A percentile compares a stretch with the other conserved stretches of the same genome.
Conservation (phyloP, 352 stramenopile genomes). For the Phytophthora boehmeriae region DNA sequence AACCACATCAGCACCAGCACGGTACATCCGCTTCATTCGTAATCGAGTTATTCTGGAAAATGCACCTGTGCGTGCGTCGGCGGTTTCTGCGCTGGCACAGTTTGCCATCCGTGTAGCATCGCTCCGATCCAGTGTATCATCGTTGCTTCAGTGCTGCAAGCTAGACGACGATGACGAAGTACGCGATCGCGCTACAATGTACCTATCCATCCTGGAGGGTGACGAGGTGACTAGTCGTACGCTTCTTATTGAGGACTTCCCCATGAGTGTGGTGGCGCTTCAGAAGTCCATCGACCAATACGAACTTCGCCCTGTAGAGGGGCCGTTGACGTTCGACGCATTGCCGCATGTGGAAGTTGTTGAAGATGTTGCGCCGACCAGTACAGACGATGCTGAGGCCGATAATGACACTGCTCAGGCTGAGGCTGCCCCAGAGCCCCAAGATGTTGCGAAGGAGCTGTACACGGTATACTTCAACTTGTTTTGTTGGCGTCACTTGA, state of each 20-base stretch:
- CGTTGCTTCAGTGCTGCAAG: constrained; percentile 95
- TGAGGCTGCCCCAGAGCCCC: constrained; percentile 46
- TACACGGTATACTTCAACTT: constrained; percentile 82
- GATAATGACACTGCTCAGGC: constrained; percentile 33
- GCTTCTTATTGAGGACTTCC: constrained; percentile 79
- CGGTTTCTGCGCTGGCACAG: constrained; percentile 95
- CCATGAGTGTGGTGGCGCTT: constrained; percentile 70
- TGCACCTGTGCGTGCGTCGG: constrained; percentile 95
- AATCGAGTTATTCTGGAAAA: constrained; percentile 99
- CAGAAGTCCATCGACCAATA: constrained; percentile 91
- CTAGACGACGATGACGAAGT: constrained; percentile 99
- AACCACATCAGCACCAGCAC: constrained; percentile 91
- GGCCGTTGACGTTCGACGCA: constrained; percentile 80
- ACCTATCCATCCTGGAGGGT: constrained; percentile 77
- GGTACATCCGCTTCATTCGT: constrained; percentile 99
- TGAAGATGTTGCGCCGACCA: constrained; percentile 43
- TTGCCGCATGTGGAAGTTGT: constrained; percentile 85
- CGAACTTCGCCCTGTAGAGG: constrained; percentile 71
- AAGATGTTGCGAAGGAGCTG: constrained; percentile 90
- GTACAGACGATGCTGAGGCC: constrained; percentile 42
- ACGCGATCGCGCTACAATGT: constrained; percentile 91
- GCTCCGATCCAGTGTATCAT: constrained; percentile 93
- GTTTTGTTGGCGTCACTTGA: constrained; percentile 1
- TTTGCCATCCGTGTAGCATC: constrained; percentile 95
- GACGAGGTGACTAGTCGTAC: constrained; percentile 58